These are phyloP conservation scores for Pestalotiopsis sp. DNA, from an alignment of 2,329 filamentous ascomycete species.

Conservation along the genomic window DNA sequence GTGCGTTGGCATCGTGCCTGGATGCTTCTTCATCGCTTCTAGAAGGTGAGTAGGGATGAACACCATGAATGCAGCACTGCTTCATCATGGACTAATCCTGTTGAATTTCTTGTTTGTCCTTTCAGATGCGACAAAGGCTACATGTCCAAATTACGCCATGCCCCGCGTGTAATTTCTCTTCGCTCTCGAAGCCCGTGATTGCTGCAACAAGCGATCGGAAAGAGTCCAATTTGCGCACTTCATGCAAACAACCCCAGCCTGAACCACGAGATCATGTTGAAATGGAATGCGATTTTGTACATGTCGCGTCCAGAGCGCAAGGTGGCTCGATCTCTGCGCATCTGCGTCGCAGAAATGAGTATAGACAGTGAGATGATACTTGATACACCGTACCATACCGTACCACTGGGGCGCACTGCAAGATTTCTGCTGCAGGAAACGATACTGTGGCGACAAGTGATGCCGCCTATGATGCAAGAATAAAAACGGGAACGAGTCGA, in stretches of 20 bases:
- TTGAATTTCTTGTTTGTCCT: no score
- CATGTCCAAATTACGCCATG: neutral
- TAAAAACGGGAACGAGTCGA: neutral
- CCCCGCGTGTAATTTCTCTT: neutral
- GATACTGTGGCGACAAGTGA: neutral
- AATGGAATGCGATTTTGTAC: neutral
- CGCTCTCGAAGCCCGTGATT: neutral
- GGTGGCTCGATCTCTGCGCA: neutral
- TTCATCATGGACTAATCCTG: neutral
- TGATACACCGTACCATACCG: neutral
- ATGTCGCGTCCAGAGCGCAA: neutral
- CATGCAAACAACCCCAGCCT: neutral
- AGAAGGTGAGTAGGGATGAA: neutral
- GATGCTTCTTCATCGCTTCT: slow-evolving; percentile 1
- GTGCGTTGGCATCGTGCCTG: neutral
- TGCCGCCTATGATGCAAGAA: neutral
- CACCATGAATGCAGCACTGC: neutral
- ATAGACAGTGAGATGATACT: neutral
- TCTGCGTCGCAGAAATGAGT: neutral
- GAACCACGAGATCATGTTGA: neutral
- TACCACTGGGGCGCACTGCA: no score
- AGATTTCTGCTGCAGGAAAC: neutral
- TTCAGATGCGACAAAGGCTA: neutral
- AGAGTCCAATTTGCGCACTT: slow-evolving; percentile 8
- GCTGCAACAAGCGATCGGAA: neutral